Conservation (phyloP, 495 filamentous ascomycete species). For the Penicillium desertorum region DNA sequence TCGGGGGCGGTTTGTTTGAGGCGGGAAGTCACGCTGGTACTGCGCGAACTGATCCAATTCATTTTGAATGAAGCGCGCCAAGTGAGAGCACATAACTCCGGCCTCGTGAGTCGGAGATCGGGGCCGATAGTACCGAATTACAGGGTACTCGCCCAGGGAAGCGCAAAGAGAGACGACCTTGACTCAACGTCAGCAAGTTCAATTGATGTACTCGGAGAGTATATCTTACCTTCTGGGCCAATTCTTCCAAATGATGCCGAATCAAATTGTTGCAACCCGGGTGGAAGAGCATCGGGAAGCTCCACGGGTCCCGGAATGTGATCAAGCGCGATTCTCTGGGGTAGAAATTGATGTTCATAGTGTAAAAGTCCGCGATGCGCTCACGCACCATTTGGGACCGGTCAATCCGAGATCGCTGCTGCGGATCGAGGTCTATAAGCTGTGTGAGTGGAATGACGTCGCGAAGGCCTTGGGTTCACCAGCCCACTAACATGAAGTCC, state of each 20-base stretch:
- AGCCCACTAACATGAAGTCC: slow-evolving; percentile 68
- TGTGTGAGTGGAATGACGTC: slow-evolving; percentile 20
- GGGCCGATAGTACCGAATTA: slow-evolving; percentile 85
- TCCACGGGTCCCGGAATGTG: slow-evolving; percentile 90
- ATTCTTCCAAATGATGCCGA: slow-evolving; percentile 69
- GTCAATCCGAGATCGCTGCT: slow-evolving; percentile 56
- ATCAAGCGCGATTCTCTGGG: slow-evolving; percentile 88
- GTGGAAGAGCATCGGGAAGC: slow-evolving; percentile 90
- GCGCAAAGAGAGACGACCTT: slow-evolving; percentile 84
- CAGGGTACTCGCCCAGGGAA: slow-evolving; percentile 81
- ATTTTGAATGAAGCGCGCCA: slow-evolving; percentile 89
- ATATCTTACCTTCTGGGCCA: slow-evolving; percentile 77
- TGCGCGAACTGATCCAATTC: slow-evolving; percentile 85
- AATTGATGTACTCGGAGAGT: neutral
- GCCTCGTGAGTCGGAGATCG: slow-evolving; percentile 78
- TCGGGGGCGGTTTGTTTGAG: slow-evolving; percentile 73
- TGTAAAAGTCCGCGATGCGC: slow-evolving; percentile 69
- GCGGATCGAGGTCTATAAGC: slow-evolving; percentile 52
- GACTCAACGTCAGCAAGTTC: slow-evolving; percentile 27
- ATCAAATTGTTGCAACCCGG: slow-evolving; percentile 85
- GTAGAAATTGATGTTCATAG: slow-evolving; percentile 81
- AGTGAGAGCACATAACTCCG: slow-evolving; percentile 75
- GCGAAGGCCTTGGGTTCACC: slow-evolving; percentile 3
- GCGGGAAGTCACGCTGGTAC: slow-evolving; percentile 79
- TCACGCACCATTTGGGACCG: slow-evolving; percentile 60